Conservation (phyloP, 176 grass and related monocot species). For the Lolium multiflorum region DNA sequence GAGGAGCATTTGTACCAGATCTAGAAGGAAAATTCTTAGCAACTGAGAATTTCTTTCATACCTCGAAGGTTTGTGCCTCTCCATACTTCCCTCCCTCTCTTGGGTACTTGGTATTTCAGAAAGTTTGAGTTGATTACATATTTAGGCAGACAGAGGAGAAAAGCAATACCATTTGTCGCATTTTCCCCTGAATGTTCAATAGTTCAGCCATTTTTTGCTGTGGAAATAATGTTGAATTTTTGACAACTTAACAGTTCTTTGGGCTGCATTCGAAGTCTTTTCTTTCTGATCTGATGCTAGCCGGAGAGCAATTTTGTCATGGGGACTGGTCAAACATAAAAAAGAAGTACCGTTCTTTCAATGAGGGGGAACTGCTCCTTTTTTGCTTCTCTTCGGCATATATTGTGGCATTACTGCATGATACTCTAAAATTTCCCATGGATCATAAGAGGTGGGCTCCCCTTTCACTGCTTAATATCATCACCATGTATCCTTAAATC, state of each 20-base stretch:
- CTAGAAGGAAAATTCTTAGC: slow-evolving; percentile 79
- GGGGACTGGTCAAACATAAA: slow-evolving; percentile 88
- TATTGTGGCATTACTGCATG: slow-evolving; percentile 87
- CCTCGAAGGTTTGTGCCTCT: slow-evolving; percentile 66
- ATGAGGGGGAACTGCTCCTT: slow-evolving; percentile 78
- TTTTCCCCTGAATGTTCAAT: slow-evolving; percentile 7
- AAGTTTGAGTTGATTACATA: background rate
- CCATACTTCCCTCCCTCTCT: slow-evolving; percentile 8
- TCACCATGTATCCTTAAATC: background rate
- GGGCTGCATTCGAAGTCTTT: slow-evolving; percentile 63
- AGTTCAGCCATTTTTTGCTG: slow-evolving; percentile 10
- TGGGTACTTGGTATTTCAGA: slow-evolving; percentile 11
- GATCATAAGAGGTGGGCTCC: slow-evolving; percentile 62
- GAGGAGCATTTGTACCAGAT: slow-evolving; percentile 72
- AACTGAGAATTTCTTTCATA: slow-evolving; percentile 95
- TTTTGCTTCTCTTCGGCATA: slow-evolving; percentile 98
- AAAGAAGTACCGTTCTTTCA: slow-evolving; percentile 67
- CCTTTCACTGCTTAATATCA: slow-evolving; percentile 19
- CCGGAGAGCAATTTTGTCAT: slow-evolving; percentile 80
- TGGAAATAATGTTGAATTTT: background rate
- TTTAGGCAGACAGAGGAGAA: background rate
- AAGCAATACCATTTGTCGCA: background rate
- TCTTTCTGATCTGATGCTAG: slow-evolving; percentile 74
- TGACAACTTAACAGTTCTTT: slow-evolving; percentile 75
- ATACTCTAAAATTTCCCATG: slow-evolving; percentile 76